Conservation (phyloP, 208 protist species). For the Leishmania martiniquensis region DNA sequence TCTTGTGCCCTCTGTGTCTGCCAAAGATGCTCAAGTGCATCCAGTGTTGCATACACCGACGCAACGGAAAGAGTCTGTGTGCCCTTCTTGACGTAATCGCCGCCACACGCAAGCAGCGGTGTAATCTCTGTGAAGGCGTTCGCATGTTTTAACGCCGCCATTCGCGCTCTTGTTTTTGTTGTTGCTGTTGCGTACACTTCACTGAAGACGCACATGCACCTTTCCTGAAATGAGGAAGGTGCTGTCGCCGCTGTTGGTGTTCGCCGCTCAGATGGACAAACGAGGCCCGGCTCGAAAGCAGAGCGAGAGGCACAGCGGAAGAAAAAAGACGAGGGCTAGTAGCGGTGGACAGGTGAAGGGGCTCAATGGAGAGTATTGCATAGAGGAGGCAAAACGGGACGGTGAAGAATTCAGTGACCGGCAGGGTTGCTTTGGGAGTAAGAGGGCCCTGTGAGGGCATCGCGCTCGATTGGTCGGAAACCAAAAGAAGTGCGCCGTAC, state of each 20-base stretch:
- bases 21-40: constrained; percentile 24
- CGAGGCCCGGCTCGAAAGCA: not conserved
- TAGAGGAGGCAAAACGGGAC: not conserved
- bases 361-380: not conserved
- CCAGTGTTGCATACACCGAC: constrained; percentile 18
- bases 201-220: not conserved
- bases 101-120: constrained; percentile 15
- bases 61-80: constrained; percentile 19
- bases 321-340: not conserved
- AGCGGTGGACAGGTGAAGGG: too few species aligned
- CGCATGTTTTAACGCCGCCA: constrained; percentile 20
- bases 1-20: not conserved
- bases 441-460: not conserved
- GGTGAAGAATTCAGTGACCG: not conserved
- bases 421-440: not conserved
- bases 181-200: not conserved
- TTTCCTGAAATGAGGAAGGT: not conserved
- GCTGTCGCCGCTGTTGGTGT: not conserved
- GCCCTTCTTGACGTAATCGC: constrained; percentile 20
- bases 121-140: constrained; percentile 18
- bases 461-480: not conserved
- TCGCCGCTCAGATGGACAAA: not conserved
- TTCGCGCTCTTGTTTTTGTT: not conserved
- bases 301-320: not conserved
- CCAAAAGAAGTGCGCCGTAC: too few species aligned